A percentile compares a stretch with the other conserved stretches of the same genome.
These are phyloP conservation scores for Ceratobasidium theobromae DNA, from an alignment of 1,284 basidiomycete genomes.

Conservation along the genomic window DNA sequence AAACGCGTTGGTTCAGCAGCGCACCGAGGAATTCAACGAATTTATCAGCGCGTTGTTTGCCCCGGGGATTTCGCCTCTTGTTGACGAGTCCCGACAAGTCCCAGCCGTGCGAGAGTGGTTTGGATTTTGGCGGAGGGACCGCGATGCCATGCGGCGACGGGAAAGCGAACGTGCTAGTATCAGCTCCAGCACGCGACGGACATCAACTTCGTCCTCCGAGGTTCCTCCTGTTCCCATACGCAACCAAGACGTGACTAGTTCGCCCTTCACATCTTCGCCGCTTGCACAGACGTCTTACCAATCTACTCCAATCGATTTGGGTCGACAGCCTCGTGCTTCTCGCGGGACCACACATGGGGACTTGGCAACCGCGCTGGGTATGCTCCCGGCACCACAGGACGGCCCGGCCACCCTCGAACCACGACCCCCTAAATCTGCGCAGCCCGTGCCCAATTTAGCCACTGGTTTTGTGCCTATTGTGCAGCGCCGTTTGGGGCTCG, in stretches of 20 bases:
- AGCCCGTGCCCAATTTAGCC: background rate
- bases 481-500: conserved; percentile 16
- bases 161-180: conserved; percentile 24
- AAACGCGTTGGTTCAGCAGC: conserved; percentile 31
- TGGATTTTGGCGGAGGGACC: conserved; percentile 36
- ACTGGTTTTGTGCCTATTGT: conserved; percentile 21
- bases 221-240: conserved; percentile 10
- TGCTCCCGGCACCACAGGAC: conserved; percentile 17
- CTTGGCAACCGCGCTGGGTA: conserved; percentile 21
- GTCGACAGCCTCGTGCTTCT: conserved; percentile 5
- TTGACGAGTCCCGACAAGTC: conserved; percentile 32
- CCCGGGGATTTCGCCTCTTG: conserved; percentile 24
- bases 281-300: background rate
- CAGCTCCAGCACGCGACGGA: background rate
- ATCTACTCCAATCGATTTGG: background rate
- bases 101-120: conserved; percentile 36
- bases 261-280: background rate
- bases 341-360: conserved; percentile 18
- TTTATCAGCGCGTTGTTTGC: conserved; percentile 35
- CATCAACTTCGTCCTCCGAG: conserved; percentile 22
- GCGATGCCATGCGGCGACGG: conserved; percentile 31
- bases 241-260: background rate
- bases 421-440: background rate
- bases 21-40: conserved; percentile 34
- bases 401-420: background rate